Conservation (phyloP, 2,329 filamentous ascomycete genomes). For the Epichloe coenophiala region DNA sequence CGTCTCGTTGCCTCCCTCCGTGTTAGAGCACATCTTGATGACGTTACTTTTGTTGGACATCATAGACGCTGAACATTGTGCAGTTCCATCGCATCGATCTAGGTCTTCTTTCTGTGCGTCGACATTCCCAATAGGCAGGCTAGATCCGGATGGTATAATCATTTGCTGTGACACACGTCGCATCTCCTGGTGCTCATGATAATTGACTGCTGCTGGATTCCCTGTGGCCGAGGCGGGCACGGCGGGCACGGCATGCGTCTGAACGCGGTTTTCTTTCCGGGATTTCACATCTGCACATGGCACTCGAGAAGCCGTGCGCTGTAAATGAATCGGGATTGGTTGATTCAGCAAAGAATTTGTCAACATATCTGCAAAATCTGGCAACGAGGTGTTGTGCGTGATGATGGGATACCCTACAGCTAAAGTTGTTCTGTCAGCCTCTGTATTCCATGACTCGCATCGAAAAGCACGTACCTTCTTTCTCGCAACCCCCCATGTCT, state of each 20-base stretch:
- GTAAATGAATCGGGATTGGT: constrained; percentile 24
- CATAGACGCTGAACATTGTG: neutral
- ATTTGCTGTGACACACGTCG: constrained; percentile 28
- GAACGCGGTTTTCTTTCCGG: constrained; percentile 28
- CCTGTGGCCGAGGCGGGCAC: constrained; percentile 8
- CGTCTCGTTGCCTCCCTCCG: neutral
- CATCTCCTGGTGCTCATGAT: constrained; percentile 18
- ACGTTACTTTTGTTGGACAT: neutral
- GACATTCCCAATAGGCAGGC: constrained; percentile 6
- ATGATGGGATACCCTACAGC: constrained; percentile 10
- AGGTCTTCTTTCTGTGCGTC: neutral
- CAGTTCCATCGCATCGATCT: neutral
- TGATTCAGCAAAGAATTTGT: constrained; percentile 36
- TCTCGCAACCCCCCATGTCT: constrained; percentile 4
- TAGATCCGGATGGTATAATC: constrained; percentile 15
- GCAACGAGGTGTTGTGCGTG: constrained; percentile 8
- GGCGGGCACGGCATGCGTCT: constrained; percentile 5
- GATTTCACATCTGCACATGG: constrained; percentile 27
- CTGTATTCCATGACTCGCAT: neutral
- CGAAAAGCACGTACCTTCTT: constrained; percentile 8
- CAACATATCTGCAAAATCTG: constrained; percentile 28
- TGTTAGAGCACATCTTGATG: neutral
- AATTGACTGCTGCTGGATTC: constrained; percentile 6
- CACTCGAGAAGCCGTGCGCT: constrained; percentile 15
- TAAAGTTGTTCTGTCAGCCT: neutral